These are phyloP conservation scores for Blastobotrys ciferrii DNA, from an alignment of 1,139 yeast genomes.

Conservation along the genomic window DNA sequence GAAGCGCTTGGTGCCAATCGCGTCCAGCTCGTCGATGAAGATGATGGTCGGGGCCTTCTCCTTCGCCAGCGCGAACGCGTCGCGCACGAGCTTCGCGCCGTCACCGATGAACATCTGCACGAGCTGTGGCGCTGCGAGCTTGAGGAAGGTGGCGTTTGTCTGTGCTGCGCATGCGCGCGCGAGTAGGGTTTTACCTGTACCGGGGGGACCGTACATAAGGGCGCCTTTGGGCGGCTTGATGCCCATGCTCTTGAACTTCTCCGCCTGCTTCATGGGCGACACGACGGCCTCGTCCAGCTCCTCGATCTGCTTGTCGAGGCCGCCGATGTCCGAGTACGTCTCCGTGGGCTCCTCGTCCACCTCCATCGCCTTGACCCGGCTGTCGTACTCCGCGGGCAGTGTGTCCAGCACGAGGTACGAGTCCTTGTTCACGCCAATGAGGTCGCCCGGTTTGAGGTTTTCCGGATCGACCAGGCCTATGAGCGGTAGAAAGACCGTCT, in stretches of 20 bases:
- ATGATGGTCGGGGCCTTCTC: constrained; percentile 98
- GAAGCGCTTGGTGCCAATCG: constrained; percentile 97
- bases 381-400: constrained; percentile 94
- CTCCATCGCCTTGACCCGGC: constrained; percentile 98
- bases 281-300: constrained; percentile 98
- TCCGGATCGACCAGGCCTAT: constrained; percentile 93
- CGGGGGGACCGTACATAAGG: constrained; percentile 99
- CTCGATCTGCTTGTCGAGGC: constrained; percentile 95
- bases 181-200: constrained; percentile 94
- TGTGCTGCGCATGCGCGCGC: constrained; percentile 99
- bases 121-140: constrained; percentile 96
- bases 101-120: constrained; percentile 99
- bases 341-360: constrained; percentile 98
- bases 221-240: constrained; percentile 99
- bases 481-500: constrained; percentile 92
- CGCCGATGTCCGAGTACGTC: constrained; percentile 96
- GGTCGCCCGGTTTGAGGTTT: constrained; percentile 86
- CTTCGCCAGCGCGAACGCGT: constrained; percentile 97
- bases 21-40: constrained; percentile 96
- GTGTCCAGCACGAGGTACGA: constrained; percentile 91
- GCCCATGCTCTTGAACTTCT: constrained; percentile 87
- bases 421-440: constrained; percentile 97
- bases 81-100: constrained; percentile 97
- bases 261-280: constrained; percentile 97
- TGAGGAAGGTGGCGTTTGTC: constrained; percentile 95